Conservation (phyloP, 129 eudicot genomes). For the Tanacetum coccineum region DNA sequence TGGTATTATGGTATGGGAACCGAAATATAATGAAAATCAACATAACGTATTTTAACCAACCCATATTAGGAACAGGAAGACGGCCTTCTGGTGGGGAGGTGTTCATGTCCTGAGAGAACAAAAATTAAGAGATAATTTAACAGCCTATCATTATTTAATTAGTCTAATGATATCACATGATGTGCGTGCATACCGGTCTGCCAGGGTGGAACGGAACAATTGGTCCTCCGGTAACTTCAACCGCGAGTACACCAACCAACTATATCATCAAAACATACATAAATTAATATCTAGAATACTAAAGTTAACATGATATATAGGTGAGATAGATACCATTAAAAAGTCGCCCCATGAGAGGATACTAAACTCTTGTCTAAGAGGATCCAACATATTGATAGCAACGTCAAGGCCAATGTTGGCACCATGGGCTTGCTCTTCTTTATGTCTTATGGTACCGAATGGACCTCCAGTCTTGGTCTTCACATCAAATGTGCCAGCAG, state of each 20-base stretch:
- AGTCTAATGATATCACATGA: too few species aligned
- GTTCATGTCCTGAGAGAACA: constrained; percentile 41
- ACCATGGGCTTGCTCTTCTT: constrained; percentile 64
- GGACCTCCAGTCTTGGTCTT: constrained; percentile 83
- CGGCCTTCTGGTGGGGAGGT: constrained; percentile 84
- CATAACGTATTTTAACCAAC: constrained; percentile 28
- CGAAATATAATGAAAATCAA: background rate
- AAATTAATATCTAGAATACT: background rate
- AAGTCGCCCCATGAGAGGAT: constrained; percentile 68
- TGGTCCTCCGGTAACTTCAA: constrained; percentile 92
- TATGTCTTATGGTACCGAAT: constrained; percentile 86
- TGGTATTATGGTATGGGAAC: background rate
- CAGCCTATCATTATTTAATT: background rate
- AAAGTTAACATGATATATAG: background rate
- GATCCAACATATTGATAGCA: constrained; percentile 75
- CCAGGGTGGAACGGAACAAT: constrained; percentile 89
- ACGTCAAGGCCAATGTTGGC: constrained; percentile 73
- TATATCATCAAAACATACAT: constrained; percentile 13
- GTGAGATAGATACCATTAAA: constrained; percentile 46
- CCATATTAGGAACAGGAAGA: constrained; percentile 78
- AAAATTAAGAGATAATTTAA: background rate
- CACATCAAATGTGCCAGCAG: constrained; percentile 82
- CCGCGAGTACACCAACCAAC: constrained; percentile 94
- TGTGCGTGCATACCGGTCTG: constrained; percentile 40
- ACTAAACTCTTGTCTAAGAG: constrained; percentile 77